Evolutionary conservation across 75 land plant species (phyloP), one percentile per base, ranked within the genome.

Genomic region (Sequoiadendron giganteum): DNA sequence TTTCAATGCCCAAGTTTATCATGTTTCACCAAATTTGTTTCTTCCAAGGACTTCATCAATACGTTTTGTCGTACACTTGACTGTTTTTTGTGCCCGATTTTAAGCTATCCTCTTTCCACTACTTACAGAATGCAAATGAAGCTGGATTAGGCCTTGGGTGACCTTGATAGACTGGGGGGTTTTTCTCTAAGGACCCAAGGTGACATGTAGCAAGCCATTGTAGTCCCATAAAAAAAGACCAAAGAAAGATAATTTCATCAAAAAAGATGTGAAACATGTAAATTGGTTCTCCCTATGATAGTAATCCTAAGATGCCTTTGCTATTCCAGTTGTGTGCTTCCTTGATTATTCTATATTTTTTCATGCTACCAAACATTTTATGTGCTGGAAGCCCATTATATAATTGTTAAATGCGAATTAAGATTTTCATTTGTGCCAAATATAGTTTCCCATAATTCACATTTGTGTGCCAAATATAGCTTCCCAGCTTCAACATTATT

Each of bases 361-460:
- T 21, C 76, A n/a, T 72, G 76, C 76, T 72, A 32, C 36, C 10
- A 2, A 72, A 72, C 76, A 72, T 72, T 72, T 72, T 30, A 72
- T 21, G 13, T 72, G 36, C 76, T n/a, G 76, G 14, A 30, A 32
- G 36, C 14, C 15, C 38, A 75, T 32, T 75, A 34, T 75, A 75
- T 32, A 75, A 75, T 34, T 75, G 77, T 1, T 9, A 34, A 32
- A 32, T 34, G 15, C 34, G 77, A 75, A 19, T 94, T 85, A 96
- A 98, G 88, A 75, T 75, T 34, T 75, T 75, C 13, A 10, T 75
- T 75, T 34, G 16, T 34, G 34, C 38, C 92, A 94, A 75, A 75
- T 75, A 32, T 25, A 75, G 32, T 34, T 34, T 32, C 4, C n/a
- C n/a, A n/a, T n/a, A n/a, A n/a, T n/a, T n/a, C n/a, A n/a, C n/a